These are phyloP conservation scores for Patellifolia procumbens DNA, from an alignment of 179 eudicot species.

Conservation along the genomic window DNA sequence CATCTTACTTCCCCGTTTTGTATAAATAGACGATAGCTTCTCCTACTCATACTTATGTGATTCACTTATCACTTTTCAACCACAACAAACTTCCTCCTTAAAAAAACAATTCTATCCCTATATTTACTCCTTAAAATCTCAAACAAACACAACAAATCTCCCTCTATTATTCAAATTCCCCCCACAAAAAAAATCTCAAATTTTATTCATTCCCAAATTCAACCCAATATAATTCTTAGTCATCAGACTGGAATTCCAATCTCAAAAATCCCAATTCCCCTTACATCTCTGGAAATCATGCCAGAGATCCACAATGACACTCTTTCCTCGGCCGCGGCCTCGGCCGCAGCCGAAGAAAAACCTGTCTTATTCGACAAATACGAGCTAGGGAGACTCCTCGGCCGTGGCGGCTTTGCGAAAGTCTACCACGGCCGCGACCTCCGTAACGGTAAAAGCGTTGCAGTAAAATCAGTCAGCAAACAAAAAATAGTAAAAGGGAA, in stretches of 20 bases:
- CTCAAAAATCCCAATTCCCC: neutral
- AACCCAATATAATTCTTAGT: neutral
- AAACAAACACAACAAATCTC: no score
- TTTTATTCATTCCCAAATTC: neutral
- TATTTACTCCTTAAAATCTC: neutral
- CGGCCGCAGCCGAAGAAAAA: neutral
- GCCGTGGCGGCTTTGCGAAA: slow-evolving; percentile 79
- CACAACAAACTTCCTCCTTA: neutral
- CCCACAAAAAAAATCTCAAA: neutral
- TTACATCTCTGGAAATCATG: slow-evolving; percentile 23
- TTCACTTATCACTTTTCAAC: slow-evolving; percentile 21
- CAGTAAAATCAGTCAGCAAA: slow-evolving; percentile 60
- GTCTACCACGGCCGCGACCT: slow-evolving; percentile 71
- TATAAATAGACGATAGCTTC: slow-evolving; percentile 11
- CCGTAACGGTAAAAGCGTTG: slow-evolving; percentile 59
- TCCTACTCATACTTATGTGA: neutral
- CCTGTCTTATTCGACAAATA: slow-evolving; percentile 50
- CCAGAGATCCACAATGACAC: slow-evolving; percentile 28
- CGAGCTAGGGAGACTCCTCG: slow-evolving; percentile 66
- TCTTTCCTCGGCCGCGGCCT: neutral
- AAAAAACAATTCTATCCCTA: neutral
- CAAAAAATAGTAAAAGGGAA: slow-evolving; percentile 38
- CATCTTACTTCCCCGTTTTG: neutral
- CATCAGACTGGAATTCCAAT: slow-evolving; percentile 21
- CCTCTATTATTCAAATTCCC: neutral